A percentile compares a stretch with the other conserved stretches of the same genome.
These are phyloP conservation scores for Myochromella boudieri DNA, from an alignment of 768 basidiomycete species.

Conservation along the genomic window DNA sequence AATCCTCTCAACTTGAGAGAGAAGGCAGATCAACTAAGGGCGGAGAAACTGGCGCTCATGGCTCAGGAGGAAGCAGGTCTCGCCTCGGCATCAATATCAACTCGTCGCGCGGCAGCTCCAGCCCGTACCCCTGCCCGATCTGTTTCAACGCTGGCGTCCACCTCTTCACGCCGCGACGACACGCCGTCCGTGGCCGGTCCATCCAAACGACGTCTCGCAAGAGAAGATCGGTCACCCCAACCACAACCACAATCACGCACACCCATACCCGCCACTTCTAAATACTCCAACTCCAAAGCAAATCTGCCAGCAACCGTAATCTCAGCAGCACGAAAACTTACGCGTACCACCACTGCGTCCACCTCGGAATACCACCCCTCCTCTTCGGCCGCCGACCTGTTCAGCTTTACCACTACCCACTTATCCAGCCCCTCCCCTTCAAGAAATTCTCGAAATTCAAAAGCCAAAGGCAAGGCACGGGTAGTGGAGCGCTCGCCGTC, in stretches of 20 bases:
- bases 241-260: too few relatives aligned
- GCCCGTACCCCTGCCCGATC: too few relatives aligned
- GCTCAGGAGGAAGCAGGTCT: background rate
- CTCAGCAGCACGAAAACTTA: background rate
- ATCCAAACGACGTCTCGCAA: too few relatives aligned
- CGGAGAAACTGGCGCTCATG: background rate
- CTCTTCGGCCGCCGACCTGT: background rate
- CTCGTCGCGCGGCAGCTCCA: background rate
- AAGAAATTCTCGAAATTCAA: too few relatives aligned
- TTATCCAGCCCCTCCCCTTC: too few relatives aligned
- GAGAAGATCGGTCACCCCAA: too few relatives aligned
- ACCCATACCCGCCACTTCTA: background rate
- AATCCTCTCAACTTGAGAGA: slow-evolving; percentile 1
- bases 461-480: slow-evolving; percentile 4
- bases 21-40: slow-evolving; percentile 11
- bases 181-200: background rate
- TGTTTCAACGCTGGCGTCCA: background rate
- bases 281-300: background rate
- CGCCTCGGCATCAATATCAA: background rate
- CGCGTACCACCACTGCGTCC: slow-evolving; percentile 2
- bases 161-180: too few relatives aligned
- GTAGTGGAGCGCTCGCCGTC: background rate
- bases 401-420: too few relatives aligned
- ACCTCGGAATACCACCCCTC: background rate
- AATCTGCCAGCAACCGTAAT: background rate